These are phyloP conservation scores for Leccinellum albellum DNA, from an alignment of 768 basidiomycete species.

Conservation along the genomic window DNA sequence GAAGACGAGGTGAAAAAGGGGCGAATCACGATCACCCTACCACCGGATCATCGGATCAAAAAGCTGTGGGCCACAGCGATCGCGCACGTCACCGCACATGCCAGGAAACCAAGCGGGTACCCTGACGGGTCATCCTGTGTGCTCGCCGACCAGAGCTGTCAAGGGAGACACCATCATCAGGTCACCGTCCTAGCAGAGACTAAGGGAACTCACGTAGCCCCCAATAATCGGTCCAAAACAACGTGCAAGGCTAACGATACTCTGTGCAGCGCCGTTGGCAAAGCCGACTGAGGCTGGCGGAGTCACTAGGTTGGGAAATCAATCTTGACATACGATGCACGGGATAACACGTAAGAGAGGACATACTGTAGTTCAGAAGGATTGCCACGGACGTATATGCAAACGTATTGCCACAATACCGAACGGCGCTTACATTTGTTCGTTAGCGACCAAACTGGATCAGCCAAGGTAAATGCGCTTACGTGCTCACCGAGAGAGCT, in stretches of 20 bases:
- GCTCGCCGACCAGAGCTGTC: slow-evolving; percentile 70
- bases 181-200: not conserved
- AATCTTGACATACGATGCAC: not conserved
- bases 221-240: slow-evolving; percentile 86
- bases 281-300: slow-evolving; percentile 85
- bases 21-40: slow-evolving; percentile 1
- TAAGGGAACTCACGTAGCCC: slow-evolving; percentile 56
- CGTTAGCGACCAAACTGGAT: not conserved
- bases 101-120: slow-evolving; percentile 71
- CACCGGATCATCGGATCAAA: slow-evolving; percentile 67
- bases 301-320: slow-evolving; percentile 56
- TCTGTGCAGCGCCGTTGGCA: slow-evolving; percentile 95
- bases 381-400: slow-evolving; percentile 89
- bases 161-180: not conserved
- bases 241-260: slow-evolving; percentile 88
- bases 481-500: slow-evolving; percentile 83
- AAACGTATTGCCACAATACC: slow-evolving; percentile 87
- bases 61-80: slow-evolving; percentile 68
- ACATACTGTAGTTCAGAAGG: slow-evolving; percentile 77
- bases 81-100: slow-evolving; percentile 57
- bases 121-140: slow-evolving; percentile 65
- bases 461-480: slow-evolving; percentile 27
- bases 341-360: not conserved
- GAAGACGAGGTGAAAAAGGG: not conserved
- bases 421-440: slow-evolving; percentile 55